A percentile compares a stretch with the other conserved stretches of the same genome.
Conservation (phyloP, 352 stramenopile species). For the Thalassiosira mediterranea region DNA sequence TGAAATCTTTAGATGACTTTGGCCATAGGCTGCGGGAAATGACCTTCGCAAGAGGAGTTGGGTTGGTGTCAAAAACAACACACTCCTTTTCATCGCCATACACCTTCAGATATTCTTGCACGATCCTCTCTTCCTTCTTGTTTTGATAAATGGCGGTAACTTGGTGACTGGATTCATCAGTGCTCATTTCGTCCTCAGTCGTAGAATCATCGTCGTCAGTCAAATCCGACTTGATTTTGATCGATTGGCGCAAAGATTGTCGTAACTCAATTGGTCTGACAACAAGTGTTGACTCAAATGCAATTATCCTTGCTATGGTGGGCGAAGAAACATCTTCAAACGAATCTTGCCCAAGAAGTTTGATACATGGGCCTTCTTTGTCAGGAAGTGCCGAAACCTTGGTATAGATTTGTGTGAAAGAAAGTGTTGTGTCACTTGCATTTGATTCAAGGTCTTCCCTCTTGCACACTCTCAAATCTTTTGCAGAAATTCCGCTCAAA, state of each 20-base stretch:
- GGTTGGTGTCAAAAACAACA: conserved; percentile 76
- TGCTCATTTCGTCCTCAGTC: conserved; percentile 50
- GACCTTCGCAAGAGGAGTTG: conserved; percentile 67
- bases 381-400: conserved; percentile 72
- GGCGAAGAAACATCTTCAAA: conserved; percentile 46
- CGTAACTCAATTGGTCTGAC: conserved; percentile 38
- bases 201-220: conserved; percentile 53
- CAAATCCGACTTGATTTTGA: conserved; percentile 8
- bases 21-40: conserved; percentile 81
- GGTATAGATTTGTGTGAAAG: conserved; percentile 38
- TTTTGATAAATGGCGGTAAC: conserved; percentile 14
- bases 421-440: conserved; percentile 28
- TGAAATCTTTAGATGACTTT: conserved; percentile 64
- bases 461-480: conserved; percentile 65
- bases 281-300: conserved; percentile 76
- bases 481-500: conserved; percentile 69
- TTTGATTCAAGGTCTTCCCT: conserved; percentile 62
- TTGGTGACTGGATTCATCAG: conserved; percentile 48
- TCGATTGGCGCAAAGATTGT: conserved; percentile 5
- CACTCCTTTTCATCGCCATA: conserved; percentile 83
- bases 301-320: conserved; percentile 69
- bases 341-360: conserved; percentile 58
- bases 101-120: conserved; percentile 57
- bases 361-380: conserved; percentile 79
- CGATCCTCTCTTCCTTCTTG: conserved; percentile 29